Conservation (phyloP, 306 rosid species). For the Casuarina glauca region DNA sequence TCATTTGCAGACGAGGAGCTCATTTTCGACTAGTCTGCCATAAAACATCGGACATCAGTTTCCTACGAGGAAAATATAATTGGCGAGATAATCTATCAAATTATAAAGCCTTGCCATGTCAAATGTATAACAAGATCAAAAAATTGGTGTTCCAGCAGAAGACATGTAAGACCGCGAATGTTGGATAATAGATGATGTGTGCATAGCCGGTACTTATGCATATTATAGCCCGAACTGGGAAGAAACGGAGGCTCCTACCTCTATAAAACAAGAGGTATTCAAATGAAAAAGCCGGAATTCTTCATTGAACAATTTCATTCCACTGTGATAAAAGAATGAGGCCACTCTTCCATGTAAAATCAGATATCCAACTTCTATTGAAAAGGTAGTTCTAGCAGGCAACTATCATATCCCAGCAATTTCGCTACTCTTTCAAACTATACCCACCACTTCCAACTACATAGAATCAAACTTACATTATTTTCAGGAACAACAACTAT, state of each 20-base stretch:
- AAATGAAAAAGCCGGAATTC: neutral
- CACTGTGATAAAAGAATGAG: no score
- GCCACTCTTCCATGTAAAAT: no score
- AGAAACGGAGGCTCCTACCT: neutral
- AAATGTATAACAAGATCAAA: neutral
- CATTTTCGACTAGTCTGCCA: constrained; percentile 34
- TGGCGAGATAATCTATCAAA: neutral
- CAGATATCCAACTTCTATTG: no score
- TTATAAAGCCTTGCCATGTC: neutral
- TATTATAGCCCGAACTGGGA: neutral
- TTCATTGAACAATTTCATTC: no score
- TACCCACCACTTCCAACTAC: no score
- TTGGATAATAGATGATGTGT: neutral
- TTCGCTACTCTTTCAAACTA: no score
- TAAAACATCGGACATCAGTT: constrained; percentile 11
- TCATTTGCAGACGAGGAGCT: constrained; percentile 38
- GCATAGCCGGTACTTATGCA: neutral
- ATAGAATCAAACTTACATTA: no score
- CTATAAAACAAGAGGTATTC: neutral
- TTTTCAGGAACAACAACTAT: no score
- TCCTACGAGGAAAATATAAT: neutral
- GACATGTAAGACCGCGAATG: neutral
- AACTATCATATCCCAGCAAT: no score
- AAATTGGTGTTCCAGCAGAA: neutral
- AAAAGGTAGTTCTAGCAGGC: no score